phyloP scores from a whole-genome alignment of 176 grass and related monocot genomes.

The Bolboschoenus planiculmis region DNA sequence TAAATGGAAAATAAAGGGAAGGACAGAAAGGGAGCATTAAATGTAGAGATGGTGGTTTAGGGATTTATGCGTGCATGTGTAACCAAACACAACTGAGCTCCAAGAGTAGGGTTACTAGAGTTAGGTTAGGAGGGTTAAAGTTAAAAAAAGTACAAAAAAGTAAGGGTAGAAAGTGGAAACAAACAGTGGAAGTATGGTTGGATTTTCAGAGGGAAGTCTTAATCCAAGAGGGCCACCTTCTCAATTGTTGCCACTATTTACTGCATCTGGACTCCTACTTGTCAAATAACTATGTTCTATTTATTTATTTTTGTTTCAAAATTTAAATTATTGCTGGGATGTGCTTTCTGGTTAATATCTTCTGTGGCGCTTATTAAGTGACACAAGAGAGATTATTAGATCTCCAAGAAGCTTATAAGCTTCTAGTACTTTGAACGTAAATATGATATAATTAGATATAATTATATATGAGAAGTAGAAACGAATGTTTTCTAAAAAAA shows the following conservation, averaged over 20 bases:
- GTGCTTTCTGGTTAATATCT: background rate
- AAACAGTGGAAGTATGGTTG: conserved; percentile 21
- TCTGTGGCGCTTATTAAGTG: background rate
- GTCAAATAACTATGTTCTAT: conserved; percentile 24
- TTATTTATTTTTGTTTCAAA: conserved; percentile 7
- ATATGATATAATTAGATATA: background rate
- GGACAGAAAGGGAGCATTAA: conserved; percentile 7
- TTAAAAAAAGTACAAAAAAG: conserved; percentile 29
- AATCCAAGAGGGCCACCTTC: conserved; percentile 20
- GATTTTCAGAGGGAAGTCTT: background rate
- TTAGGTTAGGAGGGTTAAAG: background rate
- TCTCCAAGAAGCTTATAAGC: background rate
- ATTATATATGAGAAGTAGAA: background rate
- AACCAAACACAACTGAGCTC: conserved; percentile 25
- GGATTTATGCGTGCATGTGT: conserved; percentile 50
- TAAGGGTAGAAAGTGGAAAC: conserved; percentile 12
- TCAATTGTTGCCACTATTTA: conserved; percentile 35
- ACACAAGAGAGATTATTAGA: background rate
- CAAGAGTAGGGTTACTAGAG: background rate
- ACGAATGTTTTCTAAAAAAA: too few species aligned
- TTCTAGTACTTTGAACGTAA: too few species aligned
- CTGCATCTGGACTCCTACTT: conserved; percentile 15
- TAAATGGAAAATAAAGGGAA: conserved; percentile 33
- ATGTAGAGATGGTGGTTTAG: conserved; percentile 26
- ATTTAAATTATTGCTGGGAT: background rate